Conservation (phyloP, 768 basidiomycete genomes). For the Macrolepiota fuliginosa region DNA sequence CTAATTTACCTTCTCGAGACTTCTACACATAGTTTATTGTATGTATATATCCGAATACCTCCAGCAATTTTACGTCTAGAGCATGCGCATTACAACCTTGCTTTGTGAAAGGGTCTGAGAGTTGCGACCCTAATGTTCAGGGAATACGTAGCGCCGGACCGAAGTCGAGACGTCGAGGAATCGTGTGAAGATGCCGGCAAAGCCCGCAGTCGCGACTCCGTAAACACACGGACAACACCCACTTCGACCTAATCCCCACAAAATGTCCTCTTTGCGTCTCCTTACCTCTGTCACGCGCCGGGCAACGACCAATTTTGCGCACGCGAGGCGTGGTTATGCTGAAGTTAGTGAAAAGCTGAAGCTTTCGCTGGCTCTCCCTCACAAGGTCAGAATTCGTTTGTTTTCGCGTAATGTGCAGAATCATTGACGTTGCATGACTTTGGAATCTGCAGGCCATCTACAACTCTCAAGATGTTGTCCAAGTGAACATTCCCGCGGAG, state of each 20-base stretch:
- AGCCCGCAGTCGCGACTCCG: constrained; percentile 32
- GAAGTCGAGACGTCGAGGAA: neutral
- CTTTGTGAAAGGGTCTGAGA: neutral
- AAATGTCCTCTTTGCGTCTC: constrained; percentile 78
- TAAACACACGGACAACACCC: constrained; percentile 36
- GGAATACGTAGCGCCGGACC: neutral
- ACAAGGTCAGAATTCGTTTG: constrained; percentile 64
- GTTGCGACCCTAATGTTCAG: too few relatives aligned
- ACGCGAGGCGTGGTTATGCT: constrained; percentile 84
- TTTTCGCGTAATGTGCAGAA: neutral
- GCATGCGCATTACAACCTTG: neutral
- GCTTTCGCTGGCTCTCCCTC: constrained; percentile 91
- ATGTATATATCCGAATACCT: neutral
- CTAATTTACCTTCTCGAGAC: neutral
- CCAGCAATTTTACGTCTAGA: neutral
- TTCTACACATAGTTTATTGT: neutral
- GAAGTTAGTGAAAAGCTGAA: constrained; percentile 89
- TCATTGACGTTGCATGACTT: neutral
- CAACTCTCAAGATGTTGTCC: constrained; percentile 87
- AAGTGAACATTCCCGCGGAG: constrained; percentile 92
- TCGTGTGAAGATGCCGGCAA: constrained; percentile 16
- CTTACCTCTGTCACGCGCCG: constrained; percentile 62
- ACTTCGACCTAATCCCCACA: constrained; percentile 24
- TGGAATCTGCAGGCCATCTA: constrained; percentile 69
- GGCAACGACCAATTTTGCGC: constrained; percentile 45